Conservation (phyloP, 2,329 filamentous ascomycete genomes). For the Aspergillus hortae region DNA sequence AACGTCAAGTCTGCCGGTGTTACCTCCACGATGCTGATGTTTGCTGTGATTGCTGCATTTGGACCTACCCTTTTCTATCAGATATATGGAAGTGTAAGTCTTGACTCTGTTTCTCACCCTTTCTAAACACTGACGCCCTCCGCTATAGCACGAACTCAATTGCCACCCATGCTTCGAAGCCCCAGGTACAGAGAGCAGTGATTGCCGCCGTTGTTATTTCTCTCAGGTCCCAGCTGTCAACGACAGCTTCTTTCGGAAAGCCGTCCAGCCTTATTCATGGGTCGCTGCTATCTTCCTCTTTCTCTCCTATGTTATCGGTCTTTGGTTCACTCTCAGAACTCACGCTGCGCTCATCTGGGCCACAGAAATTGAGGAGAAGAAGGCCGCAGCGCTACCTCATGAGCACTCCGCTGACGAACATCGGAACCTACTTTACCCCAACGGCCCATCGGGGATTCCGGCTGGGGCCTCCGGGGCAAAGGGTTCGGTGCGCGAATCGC, state of each 20-base stretch:
- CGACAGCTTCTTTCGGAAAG: constrained; percentile 84
- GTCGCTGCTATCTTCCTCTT: constrained; percentile 82
- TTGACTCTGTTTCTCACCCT: background rate
- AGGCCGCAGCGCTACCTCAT: constrained; percentile 37
- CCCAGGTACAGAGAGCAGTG: constrained; percentile 43
- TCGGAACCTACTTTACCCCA: constrained; percentile 27
- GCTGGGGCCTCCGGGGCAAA: constrained; percentile 48
- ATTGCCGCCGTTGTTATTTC: constrained; percentile 93
- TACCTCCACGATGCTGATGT: constrained; percentile 95
- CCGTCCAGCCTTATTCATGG: constrained; percentile 91
- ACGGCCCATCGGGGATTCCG: constrained; percentile 27
- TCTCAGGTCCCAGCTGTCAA: constrained; percentile 79
- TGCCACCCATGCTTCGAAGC: constrained; percentile 65
- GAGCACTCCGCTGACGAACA: constrained; percentile 34
- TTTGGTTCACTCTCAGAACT: constrained; percentile 93
- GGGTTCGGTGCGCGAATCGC: constrained; percentile 76
- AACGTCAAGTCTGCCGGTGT: constrained; percentile 95
- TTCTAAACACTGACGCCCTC: background rate
- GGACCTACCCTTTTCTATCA: constrained; percentile 97
- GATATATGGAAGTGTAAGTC: constrained; percentile 82
- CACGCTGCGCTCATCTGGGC: constrained; percentile 98
- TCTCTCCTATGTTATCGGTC: constrained; percentile 85
- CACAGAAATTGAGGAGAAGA: constrained; percentile 74
- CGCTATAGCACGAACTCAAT: constrained; percentile 74
- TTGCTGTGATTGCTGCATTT: constrained; percentile 92